These are phyloP conservation scores for Phytopythium montanum DNA, from an alignment of 352 stramenopile genomes.

Conservation along the genomic window DNA sequence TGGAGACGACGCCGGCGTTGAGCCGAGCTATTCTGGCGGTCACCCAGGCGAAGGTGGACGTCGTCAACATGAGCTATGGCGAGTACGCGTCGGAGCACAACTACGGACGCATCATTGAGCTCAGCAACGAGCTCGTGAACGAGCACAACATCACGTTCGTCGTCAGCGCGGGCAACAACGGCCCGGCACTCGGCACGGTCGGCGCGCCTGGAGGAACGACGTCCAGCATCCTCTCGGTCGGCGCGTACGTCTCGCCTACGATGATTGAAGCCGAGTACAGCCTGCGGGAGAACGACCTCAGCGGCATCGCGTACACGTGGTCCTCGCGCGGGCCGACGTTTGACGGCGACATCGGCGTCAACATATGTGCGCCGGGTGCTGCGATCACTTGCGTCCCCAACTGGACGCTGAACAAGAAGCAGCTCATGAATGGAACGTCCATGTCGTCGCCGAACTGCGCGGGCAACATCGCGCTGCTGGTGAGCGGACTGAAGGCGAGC, in stretches of 20 bases:
- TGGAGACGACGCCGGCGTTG: constrained; percentile 92
- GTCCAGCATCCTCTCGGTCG: constrained; percentile 89
- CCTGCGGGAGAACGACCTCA: constrained; percentile 67
- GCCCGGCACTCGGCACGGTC: constrained; percentile 93
- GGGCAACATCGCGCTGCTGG: constrained; percentile 91
- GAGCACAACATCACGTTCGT: constrained; percentile 94
- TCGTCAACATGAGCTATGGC: constrained; percentile 97
- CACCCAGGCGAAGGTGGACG: constrained; percentile 84
- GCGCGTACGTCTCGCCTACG: constrained; percentile 92
- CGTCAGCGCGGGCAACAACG: constrained; percentile 94
- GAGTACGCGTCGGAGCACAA: constrained; percentile 90
- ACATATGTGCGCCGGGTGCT: constrained; percentile 92
- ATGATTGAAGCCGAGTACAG: constrained; percentile 95
- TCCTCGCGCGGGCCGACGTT: constrained; percentile 90
- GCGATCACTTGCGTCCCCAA: constrained; percentile 94
- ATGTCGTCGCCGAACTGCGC: constrained; percentile 95
- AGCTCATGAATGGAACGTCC: constrained; percentile 97
- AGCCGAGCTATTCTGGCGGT: constrained; percentile 90
- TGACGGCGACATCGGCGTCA: constrained; percentile 90
- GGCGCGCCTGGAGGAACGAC: constrained; percentile 90
- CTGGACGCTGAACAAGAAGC: constrained; percentile 94
- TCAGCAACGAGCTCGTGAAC: constrained; percentile 89
- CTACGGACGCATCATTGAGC: constrained; percentile 84
- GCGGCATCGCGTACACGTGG: constrained; percentile 88
- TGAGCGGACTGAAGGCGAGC: constrained; percentile 88